Percentiles rank a stretch among this genome's conserved stretches.
phyloP scores from a whole-genome alignment of 805 yeast genomes.

The Starmerella vitae region DNA sequence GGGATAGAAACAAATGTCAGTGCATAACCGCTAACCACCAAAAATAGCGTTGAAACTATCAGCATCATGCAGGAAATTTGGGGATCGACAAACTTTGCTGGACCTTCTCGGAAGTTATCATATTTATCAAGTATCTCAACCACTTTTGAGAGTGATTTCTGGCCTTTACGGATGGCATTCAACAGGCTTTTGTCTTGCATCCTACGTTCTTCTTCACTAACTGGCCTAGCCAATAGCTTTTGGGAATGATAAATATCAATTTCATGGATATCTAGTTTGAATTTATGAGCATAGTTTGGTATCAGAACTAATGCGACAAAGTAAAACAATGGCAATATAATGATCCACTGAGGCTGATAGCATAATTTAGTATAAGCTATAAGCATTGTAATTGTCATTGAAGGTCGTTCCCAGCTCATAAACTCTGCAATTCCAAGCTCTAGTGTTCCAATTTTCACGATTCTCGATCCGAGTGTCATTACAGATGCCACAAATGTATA shows the following conservation, averaged over 20 bases:
- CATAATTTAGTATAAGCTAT: conserved; percentile 53
- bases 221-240: not conserved
- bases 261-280: conserved; percentile 15
- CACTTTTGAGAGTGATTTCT: conserved; percentile 45
- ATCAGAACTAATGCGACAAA: conserved; percentile 46
- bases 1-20: conserved; percentile 42
- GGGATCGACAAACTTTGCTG: conserved; percentile 63
- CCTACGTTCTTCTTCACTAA: conserved; percentile 1
- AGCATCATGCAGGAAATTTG: conserved; percentile 48
- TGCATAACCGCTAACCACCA: conserved; percentile 24
- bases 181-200: conserved; percentile 17
- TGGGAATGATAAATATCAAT: not conserved
- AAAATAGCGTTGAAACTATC: conserved; percentile 31
- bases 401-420: conserved; percentile 63
- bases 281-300: conserved; percentile 43
- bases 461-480: conserved; percentile 12
- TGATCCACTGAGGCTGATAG: conserved; percentile 53
- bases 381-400: conserved; percentile 49
- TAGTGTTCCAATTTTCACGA: conserved; percentile 33
- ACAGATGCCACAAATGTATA: conserved; percentile 13
- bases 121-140: conserved; percentile 37
- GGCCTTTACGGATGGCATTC: conserved; percentile 31
- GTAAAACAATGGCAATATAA: conserved; percentile 48
- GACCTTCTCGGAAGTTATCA: conserved; percentile 44
- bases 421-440: conserved; percentile 51